Evolutionary conservation across 768 basidiomycete genomes (phyloP).

Genomic region (Flagelloscypha sp.): DNA sequence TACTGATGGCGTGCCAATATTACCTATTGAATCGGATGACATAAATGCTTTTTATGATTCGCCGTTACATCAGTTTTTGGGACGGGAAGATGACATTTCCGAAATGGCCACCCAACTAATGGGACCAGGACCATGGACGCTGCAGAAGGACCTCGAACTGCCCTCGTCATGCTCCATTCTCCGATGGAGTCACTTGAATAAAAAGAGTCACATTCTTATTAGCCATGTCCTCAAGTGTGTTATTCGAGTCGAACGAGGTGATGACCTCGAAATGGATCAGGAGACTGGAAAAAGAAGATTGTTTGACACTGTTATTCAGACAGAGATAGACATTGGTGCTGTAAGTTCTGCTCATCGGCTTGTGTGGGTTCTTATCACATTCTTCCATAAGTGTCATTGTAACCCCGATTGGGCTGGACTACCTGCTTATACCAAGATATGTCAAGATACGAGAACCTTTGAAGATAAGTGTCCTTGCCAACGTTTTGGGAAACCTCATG

Average conservation of each 20-base stretch:
- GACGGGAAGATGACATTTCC: conserved; percentile 24
- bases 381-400: conserved; percentile 57
- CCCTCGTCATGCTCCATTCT: conserved; percentile 42
- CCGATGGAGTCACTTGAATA: conserved; percentile 75
- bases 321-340: conserved; percentile 83
- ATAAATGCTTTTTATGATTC: conserved; percentile 35
- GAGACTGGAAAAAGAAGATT: conserved; percentile 70
- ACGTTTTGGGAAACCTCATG: too few relatives aligned
- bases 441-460: too few relatives aligned
- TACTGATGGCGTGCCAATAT: conserved; percentile 34
- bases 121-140: conserved; percentile 55
- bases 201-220: conserved; percentile 64
- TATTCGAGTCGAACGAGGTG: conserved; percentile 76
- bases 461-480: too few relatives aligned
- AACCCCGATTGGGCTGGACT: conserved; percentile 74
- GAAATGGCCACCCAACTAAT: conserved; percentile 27
- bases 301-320: conserved; percentile 82
- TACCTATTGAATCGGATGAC: conserved; percentile 48
- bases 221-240: conserved; percentile 74
- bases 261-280: conserved; percentile 51
- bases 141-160: conserved; percentile 40
- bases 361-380: neutral
- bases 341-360: conserved; percentile 33
- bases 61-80: conserved; percentile 34
- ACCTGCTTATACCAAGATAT: conserved; percentile 59